Percentiles rank a stretch among this genome's conserved stretches.
These are phyloP conservation scores for Scheffersomyces cryptocercus DNA, from an alignment of 1,139 yeast genomes.

Conservation along the genomic window DNA sequence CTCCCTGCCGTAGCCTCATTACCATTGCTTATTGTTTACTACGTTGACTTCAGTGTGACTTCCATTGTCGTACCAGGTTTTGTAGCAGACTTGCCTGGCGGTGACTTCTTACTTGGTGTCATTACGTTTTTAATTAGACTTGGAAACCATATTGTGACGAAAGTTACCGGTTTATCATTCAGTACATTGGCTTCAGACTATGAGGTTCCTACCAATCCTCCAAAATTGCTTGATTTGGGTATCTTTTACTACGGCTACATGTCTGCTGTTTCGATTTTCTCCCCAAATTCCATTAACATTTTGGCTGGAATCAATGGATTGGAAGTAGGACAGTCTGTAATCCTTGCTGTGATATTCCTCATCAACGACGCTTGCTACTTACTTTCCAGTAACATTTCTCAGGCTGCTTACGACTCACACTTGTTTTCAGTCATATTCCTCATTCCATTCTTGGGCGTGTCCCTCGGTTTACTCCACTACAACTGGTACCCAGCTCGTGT, in stretches of 20 bases:
- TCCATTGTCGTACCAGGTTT: conserved; percentile 83
- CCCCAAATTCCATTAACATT: conserved; percentile 96
- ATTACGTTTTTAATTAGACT: conserved; percentile 24
- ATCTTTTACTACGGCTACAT: conserved; percentile 79
- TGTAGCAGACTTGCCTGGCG: conserved; percentile 37
- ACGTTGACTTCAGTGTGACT: conserved; percentile 92
- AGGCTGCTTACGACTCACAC: conserved; percentile 79
- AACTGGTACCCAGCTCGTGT: conserved; percentile 92
- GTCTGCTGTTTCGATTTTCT: conserved; percentile 88
- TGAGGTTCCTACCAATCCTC: conserved; percentile 27
- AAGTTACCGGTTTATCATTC: conserved; percentile 39
- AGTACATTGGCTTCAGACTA: conserved; percentile 39
- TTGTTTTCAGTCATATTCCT: conserved; percentile 75
- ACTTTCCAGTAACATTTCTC: conserved; percentile 36
- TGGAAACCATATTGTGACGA: conserved; percentile 37
- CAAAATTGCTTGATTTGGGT: conserved; percentile 72
- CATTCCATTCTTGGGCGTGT: conserved; percentile 85
- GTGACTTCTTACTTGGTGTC: conserved; percentile 23
- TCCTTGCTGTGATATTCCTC: conserved; percentile 69
- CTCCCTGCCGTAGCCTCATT: conserved; percentile 93
- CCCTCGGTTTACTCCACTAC: conserved; percentile 70
- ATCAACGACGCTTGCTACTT: conserved; percentile 78
- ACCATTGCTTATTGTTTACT: conserved; percentile 87
- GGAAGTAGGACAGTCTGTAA: conserved; percentile 92
- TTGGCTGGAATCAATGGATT: conserved; percentile 95